Evolutionary conservation across 306 rosid species (phyloP), one percentile per base, ranked within the genome.

Genomic region (Ormosia emarginata): DNA sequence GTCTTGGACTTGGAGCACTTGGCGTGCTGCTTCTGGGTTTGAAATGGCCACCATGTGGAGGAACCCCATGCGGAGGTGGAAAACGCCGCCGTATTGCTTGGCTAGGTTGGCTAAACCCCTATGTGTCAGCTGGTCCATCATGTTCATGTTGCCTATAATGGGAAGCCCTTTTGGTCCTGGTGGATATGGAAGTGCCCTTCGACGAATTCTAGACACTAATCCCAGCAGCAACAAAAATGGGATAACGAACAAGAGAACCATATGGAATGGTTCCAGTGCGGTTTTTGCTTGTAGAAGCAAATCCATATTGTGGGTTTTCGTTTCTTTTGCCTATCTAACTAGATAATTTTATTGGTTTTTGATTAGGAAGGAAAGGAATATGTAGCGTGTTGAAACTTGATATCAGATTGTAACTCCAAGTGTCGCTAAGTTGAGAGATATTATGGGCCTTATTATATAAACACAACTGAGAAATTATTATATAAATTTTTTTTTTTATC

Each of bases 101-200:
- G 97, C 97, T 0, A 95, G 71, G 5, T 69, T 75, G 46, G 94
- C 97, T 0, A 95, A 83, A 0, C 98, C 98, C 0, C 97, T 89
- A 85, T 95, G 98, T 11, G 98, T 95, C 46, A 95, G 32, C 57
- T 95, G 92, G 36, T 91, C 92, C 93, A 90, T 87, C 89, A 95
- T 87, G 1, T 52, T 2, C 98, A 93, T 91, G 91, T 88, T 95
- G 2, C 98, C 97, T 32, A 95, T 76, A 10, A 95, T 64, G 8
- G 98, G 98, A 0, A 93, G 39, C 0, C 98, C 98, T 37, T 64
- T 89, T 0, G 98, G 98, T 1, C 98, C 98, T 0, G 98, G 98
- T 1, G 98, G 98, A 70, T 81, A 90, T 0, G 90, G 24, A 24
- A 24, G 90, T 6, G 85, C 41, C 1, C 78, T 85, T 64, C 79